Percentiles rank a stretch among this genome's conserved stretches.
phyloP scores from a whole-genome alignment of 148 eudicot species.

The Pouteria glomerata region DNA sequence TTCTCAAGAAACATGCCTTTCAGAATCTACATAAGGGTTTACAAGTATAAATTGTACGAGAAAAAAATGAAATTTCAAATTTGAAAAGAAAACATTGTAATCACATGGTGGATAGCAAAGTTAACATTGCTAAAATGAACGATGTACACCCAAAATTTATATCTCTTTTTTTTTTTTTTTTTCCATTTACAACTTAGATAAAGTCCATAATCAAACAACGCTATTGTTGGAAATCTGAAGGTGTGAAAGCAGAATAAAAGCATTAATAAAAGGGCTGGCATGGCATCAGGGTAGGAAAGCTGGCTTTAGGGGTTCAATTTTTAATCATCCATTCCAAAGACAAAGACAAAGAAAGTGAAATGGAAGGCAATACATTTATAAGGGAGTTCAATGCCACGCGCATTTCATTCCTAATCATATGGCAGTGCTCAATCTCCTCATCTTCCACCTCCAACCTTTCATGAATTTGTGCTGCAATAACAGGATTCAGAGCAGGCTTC shows the following conservation, averaged over 20 bases:
- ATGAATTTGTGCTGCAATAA: slow-evolving; percentile 37
- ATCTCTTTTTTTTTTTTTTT: too few species aligned
- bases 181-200: too few species aligned
- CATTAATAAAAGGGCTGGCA: not conserved
- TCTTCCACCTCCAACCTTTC: slow-evolving; percentile 38
- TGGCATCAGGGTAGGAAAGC: not conserved
- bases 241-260: not conserved
- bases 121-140: too few species aligned
- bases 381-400: slow-evolving; percentile 65
- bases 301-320: not conserved
- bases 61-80: not conserved
- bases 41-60: not conserved
- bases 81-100: not conserved
- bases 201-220: not conserved
- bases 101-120: not conserved
- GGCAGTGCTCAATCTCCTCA: slow-evolving; percentile 52
- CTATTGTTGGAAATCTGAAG: not conserved
- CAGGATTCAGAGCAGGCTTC: slow-evolving; percentile 59
- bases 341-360: not conserved
- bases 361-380: slow-evolving; percentile 57
- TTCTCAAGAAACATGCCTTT: not conserved
- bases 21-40: not conserved
- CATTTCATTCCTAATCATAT: slow-evolving; percentile 60
- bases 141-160: too few species aligned
- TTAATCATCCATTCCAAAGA: not conserved